Percentiles rank a stretch among this genome's conserved stretches.
Evolutionary conservation across 352 stramenopile genomes (phyloP).

Genomic region (Bremia lactucae): DNA sequence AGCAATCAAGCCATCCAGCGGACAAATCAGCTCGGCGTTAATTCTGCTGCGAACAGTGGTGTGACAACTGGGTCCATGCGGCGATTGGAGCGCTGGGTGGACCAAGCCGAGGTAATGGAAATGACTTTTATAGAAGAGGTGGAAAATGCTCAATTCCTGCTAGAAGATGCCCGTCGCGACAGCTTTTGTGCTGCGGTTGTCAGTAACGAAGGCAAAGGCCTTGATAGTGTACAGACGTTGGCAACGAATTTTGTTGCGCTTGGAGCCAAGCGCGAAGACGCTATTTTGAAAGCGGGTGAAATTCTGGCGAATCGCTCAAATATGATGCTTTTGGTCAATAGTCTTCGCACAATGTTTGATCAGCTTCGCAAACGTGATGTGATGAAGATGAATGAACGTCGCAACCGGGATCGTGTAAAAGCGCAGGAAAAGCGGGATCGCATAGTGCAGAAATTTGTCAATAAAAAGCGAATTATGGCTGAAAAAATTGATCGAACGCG

Average conservation of each 20-base stretch:
- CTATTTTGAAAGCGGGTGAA: slow-evolving; percentile 65
- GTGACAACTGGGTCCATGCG: slow-evolving; percentile 28
- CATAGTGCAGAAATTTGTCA: slow-evolving; percentile 49
- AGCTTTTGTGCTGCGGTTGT: slow-evolving; percentile 52
- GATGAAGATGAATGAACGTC: slow-evolving; percentile 66
- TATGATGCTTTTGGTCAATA: slow-evolving; percentile 61
- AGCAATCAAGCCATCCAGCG: slow-evolving; percentile 19
- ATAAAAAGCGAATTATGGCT: slow-evolving; percentile 49
- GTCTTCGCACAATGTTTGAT: slow-evolving; percentile 56
- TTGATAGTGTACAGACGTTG: slow-evolving; percentile 54
- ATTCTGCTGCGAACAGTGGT: slow-evolving; percentile 10
- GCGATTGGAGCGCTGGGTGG: slow-evolving; percentile 46
- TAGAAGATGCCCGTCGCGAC: slow-evolving; percentile 53
- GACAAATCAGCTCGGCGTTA: slow-evolving; percentile 14
- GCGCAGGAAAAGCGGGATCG: slow-evolving; percentile 48
- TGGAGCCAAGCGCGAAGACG: slow-evolving; percentile 46
- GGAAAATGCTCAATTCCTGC: slow-evolving; percentile 51
- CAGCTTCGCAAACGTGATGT: slow-evolving; percentile 61
- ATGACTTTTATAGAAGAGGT: slow-evolving; percentile 68
- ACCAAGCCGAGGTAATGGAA: slow-evolving; percentile 53
- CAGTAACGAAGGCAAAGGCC: slow-evolving; percentile 40
- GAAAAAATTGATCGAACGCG: slow-evolving; percentile 57
- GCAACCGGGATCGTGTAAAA: slow-evolving; percentile 45
- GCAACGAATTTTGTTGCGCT: slow-evolving; percentile 54
- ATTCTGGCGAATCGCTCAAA: slow-evolving; percentile 75